Evolutionary conservation across 2,329 filamentous ascomycete species (phyloP).

Genomic region (Colletotrichum tabaci): DNA sequence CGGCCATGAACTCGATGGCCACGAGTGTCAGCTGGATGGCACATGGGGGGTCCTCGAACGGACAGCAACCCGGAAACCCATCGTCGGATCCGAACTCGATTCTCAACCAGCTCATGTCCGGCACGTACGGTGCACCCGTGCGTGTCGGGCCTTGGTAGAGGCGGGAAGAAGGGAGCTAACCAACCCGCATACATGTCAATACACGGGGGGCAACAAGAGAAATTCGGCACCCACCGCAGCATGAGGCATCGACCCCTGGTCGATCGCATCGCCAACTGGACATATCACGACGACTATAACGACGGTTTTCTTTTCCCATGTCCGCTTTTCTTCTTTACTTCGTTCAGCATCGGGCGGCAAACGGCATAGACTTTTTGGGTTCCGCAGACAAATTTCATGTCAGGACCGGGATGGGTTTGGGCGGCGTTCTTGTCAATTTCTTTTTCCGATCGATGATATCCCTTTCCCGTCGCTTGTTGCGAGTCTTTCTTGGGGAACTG

Average conservation of each 20-base stretch:
- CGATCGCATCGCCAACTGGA: conserved; percentile 26
- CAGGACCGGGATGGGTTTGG: conserved; percentile 21
- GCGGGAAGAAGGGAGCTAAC: not conserved
- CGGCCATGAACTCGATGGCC: conserved; percentile 84
- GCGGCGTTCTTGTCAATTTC: conserved; percentile 38
- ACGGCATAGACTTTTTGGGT: conserved; percentile 45
- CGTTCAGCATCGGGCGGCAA: conserved; percentile 42
- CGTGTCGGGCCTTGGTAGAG: conserved; percentile 74
- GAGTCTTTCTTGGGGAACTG: conserved; percentile 25
- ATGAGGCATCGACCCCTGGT: conserved; percentile 25
- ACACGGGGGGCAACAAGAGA: conserved; percentile 1
- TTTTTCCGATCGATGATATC: conserved; percentile 40
- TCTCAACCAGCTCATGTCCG: conserved; percentile 73
- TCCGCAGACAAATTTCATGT: conserved; percentile 38
- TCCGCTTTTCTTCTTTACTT: conserved; percentile 20
- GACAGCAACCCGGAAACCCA: conserved; percentile 41
- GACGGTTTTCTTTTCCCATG: conserved; percentile 34
- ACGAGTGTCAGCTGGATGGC: conserved; percentile 83
- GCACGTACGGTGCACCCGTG: conserved; percentile 72
- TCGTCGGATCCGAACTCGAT: conserved; percentile 69
- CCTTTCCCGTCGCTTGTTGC: conserved; percentile 36
- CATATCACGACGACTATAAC: conserved; percentile 44
- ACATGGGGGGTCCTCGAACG: conserved; percentile 48
- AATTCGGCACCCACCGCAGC: not conserved
- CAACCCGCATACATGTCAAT: not conserved